Evolutionary conservation across 306 rosid species (phyloP), one percentile per base, ranked within the genome.

Genomic region (Vigna radiata): DNA sequence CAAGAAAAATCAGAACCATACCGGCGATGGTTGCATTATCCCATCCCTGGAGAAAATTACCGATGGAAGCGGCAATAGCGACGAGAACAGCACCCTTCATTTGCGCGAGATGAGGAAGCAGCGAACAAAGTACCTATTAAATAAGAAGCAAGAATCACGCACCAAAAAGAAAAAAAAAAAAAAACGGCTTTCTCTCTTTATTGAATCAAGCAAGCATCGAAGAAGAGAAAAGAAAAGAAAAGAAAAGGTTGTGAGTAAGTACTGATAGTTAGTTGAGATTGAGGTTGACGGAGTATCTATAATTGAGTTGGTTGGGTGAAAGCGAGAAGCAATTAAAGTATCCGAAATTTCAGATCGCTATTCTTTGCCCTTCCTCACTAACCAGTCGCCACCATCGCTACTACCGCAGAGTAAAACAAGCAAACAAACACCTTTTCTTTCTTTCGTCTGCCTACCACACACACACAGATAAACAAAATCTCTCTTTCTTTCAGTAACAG

Each of bases 21-120:
- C 98, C 98, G 27, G 98, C 98, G 80, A 93, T 93, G 79, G 94
- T 88, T 72, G 98, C 98, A 84, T 93, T 93, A 83, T 93, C 98
- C 98, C 98, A 90, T 82, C 98, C 98, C 71, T 93, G 96, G 17
- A 93, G 90, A 49, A 93, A 84, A 85, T 90, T 93, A 2, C 98
- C 98, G 52, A 93, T 81, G 70, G 98, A 78, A 68, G 98, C 98
- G 12, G 96, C 98, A 73, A 90, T 74, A 81, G 96, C 96, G 62
- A 93, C 98, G 9, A 93, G 68, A 16, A 76, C 89, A 12, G 93
- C 94, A 56, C 96, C 94, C n/a, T 81, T 90, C 98, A 93, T 93
- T 39, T 73, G 39, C 69, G 44, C 10, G 6, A 7, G 12, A n/a
- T 3, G 69, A 39, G 9, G 39, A 59, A 27, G 41, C 36, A 4